phyloP scores from a whole-genome alignment of 2,329 filamentous ascomycete species.

The Sporothrix sp. region DNA sequence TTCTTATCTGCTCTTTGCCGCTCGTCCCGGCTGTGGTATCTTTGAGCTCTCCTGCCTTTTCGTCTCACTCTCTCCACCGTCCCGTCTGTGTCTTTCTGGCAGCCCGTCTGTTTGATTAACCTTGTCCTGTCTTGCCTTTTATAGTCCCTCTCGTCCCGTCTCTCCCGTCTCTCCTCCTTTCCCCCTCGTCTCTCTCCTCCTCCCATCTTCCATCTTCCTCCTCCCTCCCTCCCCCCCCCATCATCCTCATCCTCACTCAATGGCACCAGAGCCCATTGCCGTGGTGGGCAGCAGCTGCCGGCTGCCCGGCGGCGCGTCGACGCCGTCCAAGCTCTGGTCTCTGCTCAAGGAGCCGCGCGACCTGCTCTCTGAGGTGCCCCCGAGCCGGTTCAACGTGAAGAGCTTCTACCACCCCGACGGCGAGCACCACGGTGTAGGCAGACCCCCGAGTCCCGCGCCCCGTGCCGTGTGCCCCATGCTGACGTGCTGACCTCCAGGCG shows the following conservation, averaged over 20 bases:
- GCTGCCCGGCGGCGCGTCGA: conserved; percentile 13
- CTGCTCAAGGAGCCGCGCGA: conserved; percentile 10
- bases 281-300: conserved; percentile 16
- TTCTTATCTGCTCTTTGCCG: no score
- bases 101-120: not conserved
- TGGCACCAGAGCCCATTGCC: conserved; percentile 15
- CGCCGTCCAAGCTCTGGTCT: conserved; percentile 16
- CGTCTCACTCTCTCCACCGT: not conserved
- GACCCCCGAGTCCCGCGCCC: not conserved
- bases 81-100: not conserved
- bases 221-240: not conserved
- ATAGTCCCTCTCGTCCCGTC: not conserved
- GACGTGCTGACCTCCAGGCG: not conserved
- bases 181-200: not conserved
- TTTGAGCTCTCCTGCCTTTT: no score
- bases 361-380: conserved; percentile 9
- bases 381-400: conserved; percentile 14
- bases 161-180: not conserved
- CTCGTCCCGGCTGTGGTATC: no score
- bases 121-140: not conserved
- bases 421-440: conserved; percentile 11
- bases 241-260: not conserved
- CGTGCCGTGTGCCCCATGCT: not conserved
- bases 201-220: not conserved
- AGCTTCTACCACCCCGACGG: conserved; percentile 13